phyloP scores from a whole-genome alignment of 2,329 filamentous ascomycete species.

The Ascochyta koolunga region DNA sequence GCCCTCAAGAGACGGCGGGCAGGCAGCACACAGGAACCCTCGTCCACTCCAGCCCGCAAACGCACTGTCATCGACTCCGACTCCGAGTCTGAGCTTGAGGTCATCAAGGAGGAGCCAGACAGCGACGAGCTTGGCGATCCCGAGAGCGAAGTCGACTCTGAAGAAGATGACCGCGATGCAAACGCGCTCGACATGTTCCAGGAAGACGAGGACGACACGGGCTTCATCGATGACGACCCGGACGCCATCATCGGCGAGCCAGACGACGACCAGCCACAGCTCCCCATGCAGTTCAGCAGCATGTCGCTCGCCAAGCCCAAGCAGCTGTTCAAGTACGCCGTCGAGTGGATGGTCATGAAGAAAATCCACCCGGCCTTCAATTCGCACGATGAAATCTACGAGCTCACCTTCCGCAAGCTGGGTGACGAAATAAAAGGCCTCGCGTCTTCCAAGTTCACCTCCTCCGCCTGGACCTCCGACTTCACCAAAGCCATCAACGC shows the following conservation, averaged over 20 bases:
- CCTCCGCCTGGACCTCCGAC: slow-evolving; percentile 70
- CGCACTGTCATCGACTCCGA: slow-evolving; percentile 32
- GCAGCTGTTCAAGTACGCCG: slow-evolving; percentile 73
- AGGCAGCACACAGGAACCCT: slow-evolving; percentile 32
- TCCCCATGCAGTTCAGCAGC: slow-evolving; percentile 73
- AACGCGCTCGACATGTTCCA: slow-evolving; percentile 54
- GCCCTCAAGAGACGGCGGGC: slow-evolving; percentile 51
- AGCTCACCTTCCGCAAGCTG: slow-evolving; percentile 72
- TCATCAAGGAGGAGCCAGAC: slow-evolving; percentile 43
- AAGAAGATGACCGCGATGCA: slow-evolving; percentile 28
- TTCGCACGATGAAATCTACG: slow-evolving; percentile 67
- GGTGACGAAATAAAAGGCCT: slow-evolving; percentile 73
- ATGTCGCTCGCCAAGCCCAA: slow-evolving; percentile 70
- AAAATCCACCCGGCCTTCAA: slow-evolving; percentile 75
- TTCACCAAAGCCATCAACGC: slow-evolving; percentile 71
- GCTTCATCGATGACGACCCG: slow-evolving; percentile 69
- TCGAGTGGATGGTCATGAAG: slow-evolving; percentile 84
- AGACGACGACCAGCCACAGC: slow-evolving; percentile 59
- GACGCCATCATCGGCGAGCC: slow-evolving; percentile 56
- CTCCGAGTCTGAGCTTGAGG: slow-evolving; percentile 36
- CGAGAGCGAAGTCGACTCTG: slow-evolving; percentile 33
- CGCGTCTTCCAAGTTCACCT: slow-evolving; percentile 73
- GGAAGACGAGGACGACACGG: slow-evolving; percentile 63
- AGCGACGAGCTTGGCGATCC: slow-evolving; percentile 19
- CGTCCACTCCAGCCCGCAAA: slow-evolving; percentile 33